phyloP scores from a whole-genome alignment of 73 alveolate species.

The Paramecium primaurelia region DNA sequence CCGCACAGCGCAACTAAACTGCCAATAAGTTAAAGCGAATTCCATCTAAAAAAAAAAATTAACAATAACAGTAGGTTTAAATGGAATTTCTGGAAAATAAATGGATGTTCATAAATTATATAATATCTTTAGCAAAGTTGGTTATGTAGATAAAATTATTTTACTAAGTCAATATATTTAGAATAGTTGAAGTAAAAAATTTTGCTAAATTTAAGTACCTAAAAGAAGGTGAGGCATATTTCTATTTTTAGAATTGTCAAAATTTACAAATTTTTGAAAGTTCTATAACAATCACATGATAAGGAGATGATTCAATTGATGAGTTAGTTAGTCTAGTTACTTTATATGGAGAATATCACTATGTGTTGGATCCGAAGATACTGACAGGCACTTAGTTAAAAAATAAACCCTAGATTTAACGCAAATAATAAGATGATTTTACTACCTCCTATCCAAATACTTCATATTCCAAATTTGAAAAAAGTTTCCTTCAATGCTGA shows the following conservation, averaged over 20 bases:
- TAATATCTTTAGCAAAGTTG: conserved; percentile 27
- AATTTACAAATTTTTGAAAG: not conserved
- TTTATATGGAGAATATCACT: not conserved
- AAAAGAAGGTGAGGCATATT: not conserved
- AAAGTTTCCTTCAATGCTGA: conserved; percentile 23
- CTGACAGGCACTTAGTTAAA: not conserved
- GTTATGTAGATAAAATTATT: not conserved
- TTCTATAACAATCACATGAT: not conserved
- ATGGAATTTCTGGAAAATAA: not conserved
- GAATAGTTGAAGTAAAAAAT: not conserved
- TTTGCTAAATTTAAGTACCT: not conserved
- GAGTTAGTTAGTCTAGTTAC: conserved; percentile 18
- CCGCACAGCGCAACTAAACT: not conserved
- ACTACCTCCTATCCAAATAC: conserved; percentile 9
- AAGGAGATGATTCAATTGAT: conserved; percentile 20
- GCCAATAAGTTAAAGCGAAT: not conserved
- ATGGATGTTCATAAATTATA: not conserved
- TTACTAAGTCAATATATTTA: not conserved
- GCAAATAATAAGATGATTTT: not conserved
- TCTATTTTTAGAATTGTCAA: not conserved
- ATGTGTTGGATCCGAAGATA: conserved; percentile 14
- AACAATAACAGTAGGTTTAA: conserved; percentile 7
- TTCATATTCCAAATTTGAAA: conserved; percentile 5
- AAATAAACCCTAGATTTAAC: not conserved
- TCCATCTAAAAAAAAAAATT: not conserved